A percentile compares a stretch with the other conserved stretches of the same genome.
These are phyloP conservation scores for Trichocomaceae sp. DNA, from an alignment of 2,329 filamentous ascomycete species.

Conservation along the genomic window DNA sequence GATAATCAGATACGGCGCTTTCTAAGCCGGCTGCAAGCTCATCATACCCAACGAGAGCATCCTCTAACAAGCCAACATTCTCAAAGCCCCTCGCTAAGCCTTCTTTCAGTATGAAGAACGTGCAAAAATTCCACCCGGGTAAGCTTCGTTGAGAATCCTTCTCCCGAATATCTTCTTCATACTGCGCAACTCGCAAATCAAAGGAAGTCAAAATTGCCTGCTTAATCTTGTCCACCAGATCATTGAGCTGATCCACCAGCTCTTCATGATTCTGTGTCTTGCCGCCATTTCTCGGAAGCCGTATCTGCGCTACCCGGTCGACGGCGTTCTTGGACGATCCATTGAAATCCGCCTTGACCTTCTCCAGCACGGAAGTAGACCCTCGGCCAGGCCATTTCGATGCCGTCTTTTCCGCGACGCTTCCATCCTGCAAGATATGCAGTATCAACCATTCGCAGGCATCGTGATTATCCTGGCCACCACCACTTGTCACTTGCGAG, in stretches of 20 bases:
- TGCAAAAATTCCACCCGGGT: slow-evolving; percentile 98
- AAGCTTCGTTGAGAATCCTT: slow-evolving; percentile 79
- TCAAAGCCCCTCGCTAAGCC: slow-evolving; percentile 90
- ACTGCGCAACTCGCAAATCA: slow-evolving; percentile 82
- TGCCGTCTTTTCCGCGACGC: slow-evolving; percentile 58
- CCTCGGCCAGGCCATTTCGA: slow-evolving; percentile 72
- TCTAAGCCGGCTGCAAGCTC: slow-evolving; percentile 86
- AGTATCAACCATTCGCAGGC: slow-evolving; percentile 93
- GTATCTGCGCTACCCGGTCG: slow-evolving; percentile 79
- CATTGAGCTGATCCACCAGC: slow-evolving; percentile 72
- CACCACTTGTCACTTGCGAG: slow-evolving; percentile 46
- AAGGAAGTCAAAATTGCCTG: slow-evolving; percentile 81
- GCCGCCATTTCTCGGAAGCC: slow-evolving; percentile 50
- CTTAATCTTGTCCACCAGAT: slow-evolving; percentile 81
- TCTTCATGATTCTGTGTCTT: slow-evolving; percentile 63
- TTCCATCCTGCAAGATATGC: slow-evolving; percentile 81
- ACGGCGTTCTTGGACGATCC: slow-evolving; percentile 62
- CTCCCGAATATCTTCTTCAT: slow-evolving; percentile 95
- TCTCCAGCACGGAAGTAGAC: slow-evolving; percentile 78
- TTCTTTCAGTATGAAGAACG: slow-evolving; percentile 96
- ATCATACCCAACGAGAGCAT: slow-evolving; percentile 90
- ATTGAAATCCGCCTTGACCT: slow-evolving; percentile 85
- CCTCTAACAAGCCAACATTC: slow-evolving; percentile 90
- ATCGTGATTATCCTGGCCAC: slow-evolving; percentile 83
- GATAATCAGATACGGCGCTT: slow-evolving; percentile 69